Evolutionary conservation across 768 basidiomycete species (phyloP), one percentile per base, ranked within the genome.

Genomic region (Tricholoma flavovirens): DNA sequence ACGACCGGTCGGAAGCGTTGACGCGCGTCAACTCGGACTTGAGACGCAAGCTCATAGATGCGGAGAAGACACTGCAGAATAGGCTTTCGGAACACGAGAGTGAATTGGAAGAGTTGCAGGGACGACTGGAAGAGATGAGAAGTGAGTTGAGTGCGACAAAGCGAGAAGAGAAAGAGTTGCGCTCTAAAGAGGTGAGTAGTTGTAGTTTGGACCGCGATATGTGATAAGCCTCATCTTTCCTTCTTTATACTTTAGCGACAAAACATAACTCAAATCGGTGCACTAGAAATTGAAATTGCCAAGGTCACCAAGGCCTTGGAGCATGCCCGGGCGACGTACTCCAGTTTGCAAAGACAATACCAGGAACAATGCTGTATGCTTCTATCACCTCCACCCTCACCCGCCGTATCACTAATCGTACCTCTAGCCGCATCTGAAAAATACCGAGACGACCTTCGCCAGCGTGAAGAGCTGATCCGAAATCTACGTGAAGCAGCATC

Each of bases 91-190:
- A 93, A 51, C 90, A 93, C 61, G 93, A 96, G 68, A 67, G 75
- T n/a, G 87, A 93, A 63, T 70, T 95, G 26, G 88, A 90, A 61
- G 89, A 93, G 56, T 80, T 90, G 71, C 86, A 95, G 64, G 72
- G 71, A 3, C 77, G 81, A 29, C 67, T 96, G 56, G 94, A 97
- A 56, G 92, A 97, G 66, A 69, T 87, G 57, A 75, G 80, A 59
- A 81, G 75, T 11, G 95, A 97, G 69, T 75, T 97, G 7, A 84
- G 77, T 12, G 79, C 87, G 5, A 86, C 88, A 4, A 90, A 91
- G 69, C 81, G 90, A 38, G 93, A 98, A 64, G 94, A 98, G 71
- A 97, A 98, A 72, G 95, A 98, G 64, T 70, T 96, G 60, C 78
- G 90, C 45, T 76, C 81, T 11, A 95, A 94, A 69, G 95, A 97